Percentiles rank a stretch among this genome's conserved stretches.
Conservation (phyloP, 805 yeast genomes). For the Zygoascus ofunaensis region DNA sequence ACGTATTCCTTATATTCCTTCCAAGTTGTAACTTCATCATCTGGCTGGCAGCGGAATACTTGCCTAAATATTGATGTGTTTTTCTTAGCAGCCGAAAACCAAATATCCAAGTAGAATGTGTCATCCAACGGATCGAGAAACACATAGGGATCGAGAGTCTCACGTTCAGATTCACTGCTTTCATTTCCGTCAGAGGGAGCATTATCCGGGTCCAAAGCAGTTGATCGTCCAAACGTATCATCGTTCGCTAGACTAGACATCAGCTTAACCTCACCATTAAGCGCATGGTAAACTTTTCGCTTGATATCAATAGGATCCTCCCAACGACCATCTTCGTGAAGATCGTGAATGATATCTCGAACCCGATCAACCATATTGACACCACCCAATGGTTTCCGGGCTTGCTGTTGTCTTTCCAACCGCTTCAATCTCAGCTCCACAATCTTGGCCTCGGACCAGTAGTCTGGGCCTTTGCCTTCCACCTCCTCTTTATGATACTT, state of each 20-base stretch:
- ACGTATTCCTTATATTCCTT: conserved; percentile 69
- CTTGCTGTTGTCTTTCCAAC: background rate
- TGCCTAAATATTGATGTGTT: conserved; percentile 75
- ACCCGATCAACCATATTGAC: background rate
- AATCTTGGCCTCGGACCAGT: conserved; percentile 34
- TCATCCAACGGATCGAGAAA: conserved; percentile 81
- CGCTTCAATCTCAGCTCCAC: conserved; percentile 5
- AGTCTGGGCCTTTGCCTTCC: conserved; percentile 65
- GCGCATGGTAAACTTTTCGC: conserved; percentile 19
- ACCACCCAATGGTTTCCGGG: background rate
- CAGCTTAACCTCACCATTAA: background rate
- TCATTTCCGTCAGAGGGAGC: background rate
- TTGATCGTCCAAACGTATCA: background rate
- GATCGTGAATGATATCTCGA: conserved; percentile 30
- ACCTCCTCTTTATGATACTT: conserved; percentile 63
- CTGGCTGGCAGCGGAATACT: conserved; percentile 93
- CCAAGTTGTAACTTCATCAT: conserved; percentile 85
- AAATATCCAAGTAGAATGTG: conserved; percentile 75
- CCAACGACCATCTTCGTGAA: conserved; percentile 29
- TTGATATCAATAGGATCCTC: conserved; percentile 29
- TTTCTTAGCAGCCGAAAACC: conserved; percentile 75
- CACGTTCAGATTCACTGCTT: background rate
- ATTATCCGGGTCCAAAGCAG: conserved; percentile 5
- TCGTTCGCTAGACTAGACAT: background rate
- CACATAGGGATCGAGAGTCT: conserved; percentile 64